A percentile compares a stretch with the other conserved stretches of the same genome.
These are phyloP conservation scores for Coemansia umbellata DNA, from an alignment of 192 early-diverging fungal species.

Conservation along the genomic window DNA sequence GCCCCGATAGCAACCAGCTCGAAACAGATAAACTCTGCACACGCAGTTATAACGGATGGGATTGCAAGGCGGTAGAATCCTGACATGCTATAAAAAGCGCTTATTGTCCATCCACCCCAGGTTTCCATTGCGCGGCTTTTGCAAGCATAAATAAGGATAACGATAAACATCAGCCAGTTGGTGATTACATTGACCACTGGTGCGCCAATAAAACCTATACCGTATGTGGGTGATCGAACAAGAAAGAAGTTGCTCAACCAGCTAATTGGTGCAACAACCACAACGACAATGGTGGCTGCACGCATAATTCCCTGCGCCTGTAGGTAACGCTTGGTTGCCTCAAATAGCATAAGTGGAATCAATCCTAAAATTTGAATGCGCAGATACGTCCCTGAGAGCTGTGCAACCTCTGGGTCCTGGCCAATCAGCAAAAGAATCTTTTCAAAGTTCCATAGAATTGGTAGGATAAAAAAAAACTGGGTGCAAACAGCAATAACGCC, in stretches of 20 bases:
- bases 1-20: constrained; percentile 62
- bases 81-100: constrained; percentile 55
- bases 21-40: constrained; percentile 76
- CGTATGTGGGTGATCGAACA: constrained; percentile 57
- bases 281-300: constrained; percentile 64
- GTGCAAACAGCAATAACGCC: background rate
- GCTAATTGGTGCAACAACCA: constrained; percentile 65
- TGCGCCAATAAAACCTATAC: constrained; percentile 73
- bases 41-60: constrained; percentile 72
- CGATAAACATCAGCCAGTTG: constrained; percentile 60
- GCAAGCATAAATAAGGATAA: constrained; percentile 58
- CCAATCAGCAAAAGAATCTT: constrained; percentile 58
- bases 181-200: constrained; percentile 66
- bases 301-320: constrained; percentile 80
- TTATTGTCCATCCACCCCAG: constrained; percentile 76
- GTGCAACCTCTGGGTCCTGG: constrained; percentile 66
- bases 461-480: background rate
- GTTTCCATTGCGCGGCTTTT: constrained; percentile 55
- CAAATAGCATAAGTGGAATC: constrained; percentile 66
- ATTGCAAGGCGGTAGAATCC: constrained; percentile 60
- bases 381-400: constrained; percentile 55
- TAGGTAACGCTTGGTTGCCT: constrained; percentile 71
- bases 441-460: constrained; percentile 25
- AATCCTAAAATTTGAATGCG: constrained; percentile 60
- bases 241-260: constrained; percentile 67